Evolutionary conservation across 441 rosid genomes (phyloP), one percentile per base, ranked within the genome.

Genomic region (Pelargonium myrrhifolium): DNA sequence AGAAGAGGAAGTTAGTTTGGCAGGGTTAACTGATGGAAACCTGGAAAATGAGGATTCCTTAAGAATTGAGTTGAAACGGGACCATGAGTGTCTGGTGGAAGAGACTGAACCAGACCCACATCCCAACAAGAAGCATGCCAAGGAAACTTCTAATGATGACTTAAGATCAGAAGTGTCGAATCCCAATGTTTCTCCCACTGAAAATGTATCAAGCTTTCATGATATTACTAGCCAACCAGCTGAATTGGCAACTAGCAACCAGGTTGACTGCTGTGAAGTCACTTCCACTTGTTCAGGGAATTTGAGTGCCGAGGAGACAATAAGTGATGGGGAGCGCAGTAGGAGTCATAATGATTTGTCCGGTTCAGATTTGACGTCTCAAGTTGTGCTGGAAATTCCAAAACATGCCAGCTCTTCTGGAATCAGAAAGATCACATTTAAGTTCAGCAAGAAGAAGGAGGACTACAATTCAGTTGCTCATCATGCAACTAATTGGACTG

Each of bases 351-450:
- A 62, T 10, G 76, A 71, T 42, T 60, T 67, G 11, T 76, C 79
- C 14, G 72, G 71, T 75, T 77, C 68, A 69, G 81, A 67, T 11
- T 77, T 81, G 20, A 75, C 79, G 4, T 82, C 91, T 74, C 81
- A 79, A 60, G 92, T 89, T 61, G 89, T 86, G 51, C 68, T 87
- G 80, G 96, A 92, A 82, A 87, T 92, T 73, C 99, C 98, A 0
- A 81, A 87, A 84, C 86, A 92, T 78, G 82, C 80, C 42, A 88
- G 89, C 77, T 73, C 93, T 2, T 80, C 96, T 0, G 97, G 99
- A 53, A 83, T 93, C 66, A 84, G 89, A 77, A 93, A 87, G 75
- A 88, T 93, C 67, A 91, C 90, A 15, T 89, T 93, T 63, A 93
- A 88, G 85, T 81, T 89, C 60, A 84, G 90, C 76, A 86, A 84